Conservation (phyloP, 2,329 filamentous ascomycete species). For the Neophaeococcomyces aloes region DNA sequence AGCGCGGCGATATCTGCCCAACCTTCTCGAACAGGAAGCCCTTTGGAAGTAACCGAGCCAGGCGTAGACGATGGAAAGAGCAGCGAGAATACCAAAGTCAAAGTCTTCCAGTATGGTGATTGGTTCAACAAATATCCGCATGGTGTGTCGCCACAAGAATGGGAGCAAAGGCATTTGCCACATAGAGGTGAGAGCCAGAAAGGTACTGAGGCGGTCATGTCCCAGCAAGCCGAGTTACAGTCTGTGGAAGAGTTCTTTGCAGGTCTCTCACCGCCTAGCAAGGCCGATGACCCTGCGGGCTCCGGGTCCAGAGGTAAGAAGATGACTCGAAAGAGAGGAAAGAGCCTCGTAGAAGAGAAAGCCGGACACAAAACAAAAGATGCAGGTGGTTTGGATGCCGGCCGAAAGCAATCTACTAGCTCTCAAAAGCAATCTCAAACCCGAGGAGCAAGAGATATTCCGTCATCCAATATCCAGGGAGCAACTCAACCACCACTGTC, state of each 20-base stretch:
- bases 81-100: constrained; percentile 9
- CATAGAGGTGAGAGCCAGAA: constrained; percentile 55
- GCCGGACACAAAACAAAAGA: constrained; percentile 8
- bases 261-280: constrained; percentile 55
- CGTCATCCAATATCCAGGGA: background rate
- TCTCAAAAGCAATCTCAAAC: constrained; percentile 1
- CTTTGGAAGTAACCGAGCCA: background rate
- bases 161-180: constrained; percentile 60
- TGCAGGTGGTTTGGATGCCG: background rate
- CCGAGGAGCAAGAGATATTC: background rate
- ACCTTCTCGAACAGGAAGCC: constrained; percentile 8
- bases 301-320: constrained; percentile 40
- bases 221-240: constrained; percentile 80
- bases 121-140: constrained; percentile 96
- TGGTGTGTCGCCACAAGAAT: constrained; percentile 75
- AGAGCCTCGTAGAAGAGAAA: constrained; percentile 29
- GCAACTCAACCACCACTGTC: background rate
- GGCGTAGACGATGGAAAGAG: background rate
- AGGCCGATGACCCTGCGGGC: constrained; percentile 27
- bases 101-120: constrained; percentile 83
- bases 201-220: constrained; percentile 69
- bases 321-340: constrained; percentile 29
- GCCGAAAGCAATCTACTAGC: background rate
- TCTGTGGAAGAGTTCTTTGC: constrained; percentile 93
- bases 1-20: constrained; percentile 6